A percentile compares a stretch with the other conserved stretches of the same genome.
Evolutionary conservation across 495 filamentous ascomycete species (phyloP).

Genomic region (Talaromyces stipitatus): DNA sequence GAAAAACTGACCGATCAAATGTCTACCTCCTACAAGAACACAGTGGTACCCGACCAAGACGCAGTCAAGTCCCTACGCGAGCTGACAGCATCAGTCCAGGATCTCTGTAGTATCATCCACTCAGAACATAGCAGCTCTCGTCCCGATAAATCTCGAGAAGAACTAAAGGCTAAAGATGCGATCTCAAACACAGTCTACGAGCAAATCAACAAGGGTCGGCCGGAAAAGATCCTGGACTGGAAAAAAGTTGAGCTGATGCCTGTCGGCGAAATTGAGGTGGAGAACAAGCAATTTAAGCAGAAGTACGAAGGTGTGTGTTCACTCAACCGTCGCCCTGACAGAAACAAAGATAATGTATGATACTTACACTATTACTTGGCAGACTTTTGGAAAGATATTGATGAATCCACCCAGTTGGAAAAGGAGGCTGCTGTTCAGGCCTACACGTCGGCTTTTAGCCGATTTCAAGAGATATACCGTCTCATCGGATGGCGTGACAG

Average conservation of each 20-base stretch:
- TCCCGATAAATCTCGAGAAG: slow-evolving; percentile 3
- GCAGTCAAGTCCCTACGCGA: not conserved
- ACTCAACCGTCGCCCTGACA: not conserved
- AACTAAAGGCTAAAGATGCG: slow-evolving; percentile 39
- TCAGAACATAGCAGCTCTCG: not conserved
- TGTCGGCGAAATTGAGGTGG: slow-evolving; percentile 4
- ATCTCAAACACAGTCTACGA: slow-evolving; percentile 42
- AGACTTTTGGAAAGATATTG: slow-evolving; percentile 6
- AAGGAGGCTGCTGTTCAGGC: not conserved
- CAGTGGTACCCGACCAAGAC: not conserved
- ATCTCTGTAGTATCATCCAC: not conserved
- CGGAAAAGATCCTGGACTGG: slow-evolving; percentile 3
- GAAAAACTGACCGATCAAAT: not conserved
- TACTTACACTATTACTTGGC: not conserved
- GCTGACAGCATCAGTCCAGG: slow-evolving; percentile 4
- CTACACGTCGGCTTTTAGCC: slow-evolving; percentile 1
- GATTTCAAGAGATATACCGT: slow-evolving; percentile 6
- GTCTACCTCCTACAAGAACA: not conserved
- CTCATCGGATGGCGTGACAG: slow-evolving; percentile 5
- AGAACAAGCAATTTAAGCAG: not conserved
- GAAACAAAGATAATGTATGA: not conserved
- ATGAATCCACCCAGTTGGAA: slow-evolving; percentile 5
- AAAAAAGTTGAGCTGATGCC: slow-evolving; percentile 5
- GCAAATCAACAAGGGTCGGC: slow-evolving; percentile 1
- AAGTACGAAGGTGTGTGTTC: slow-evolving; percentile 2